Evolutionary conservation across 2,329 filamentous ascomycete species (phyloP), one percentile per base, ranked within the genome.

Genomic region (Fusarium tupiense): DNA sequence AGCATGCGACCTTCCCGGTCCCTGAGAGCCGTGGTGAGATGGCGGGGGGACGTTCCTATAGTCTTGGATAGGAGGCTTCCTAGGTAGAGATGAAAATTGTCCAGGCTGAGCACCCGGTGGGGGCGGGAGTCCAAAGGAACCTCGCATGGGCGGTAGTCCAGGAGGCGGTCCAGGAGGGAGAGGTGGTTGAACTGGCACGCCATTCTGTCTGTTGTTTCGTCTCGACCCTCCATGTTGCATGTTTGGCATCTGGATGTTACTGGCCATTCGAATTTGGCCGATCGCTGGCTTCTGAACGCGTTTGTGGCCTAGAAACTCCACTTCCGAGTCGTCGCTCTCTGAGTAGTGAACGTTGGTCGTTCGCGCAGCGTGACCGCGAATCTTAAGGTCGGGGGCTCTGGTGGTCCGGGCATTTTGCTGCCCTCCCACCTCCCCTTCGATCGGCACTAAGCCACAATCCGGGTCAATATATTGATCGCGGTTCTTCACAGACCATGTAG

Each of bases 401-500:
- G 71, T 68, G 16, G 74, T 59, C 57, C 65, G 73, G 61, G 78
- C 61, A 41, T 71, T 64, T 24, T 44, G 79, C 77, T 57, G 79
- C 77, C 63, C 57, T 43, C 66, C 72, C 47, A 70, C 70, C 12
- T 67, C 74, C 37, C 80, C 80, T 59, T 82, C 81, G 56, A 89
- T 84, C 46, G 85, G 82, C 13, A 80, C 67, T 33, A 82, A 75
- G 8, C 79, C 76, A 62, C 85, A 87, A 14, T 82, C 74, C 10
- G 83, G 77, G 76, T 91, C 87, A 33, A 89, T 57, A 74, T 89
- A 91, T 41, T 82, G 82, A 60, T 85, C 80, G 22, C 84, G 82
- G 72, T 88, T 90, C 50, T 80, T 78, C 61, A 84, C 77, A 37
- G 87, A 87, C 89, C 89, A 91, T 2, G 87, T 89, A 54, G 85